Evolutionary conservation across 176 grass and related monocot genomes (phyloP).

Genomic region (Miscanthus lutarioriparius): DNA sequence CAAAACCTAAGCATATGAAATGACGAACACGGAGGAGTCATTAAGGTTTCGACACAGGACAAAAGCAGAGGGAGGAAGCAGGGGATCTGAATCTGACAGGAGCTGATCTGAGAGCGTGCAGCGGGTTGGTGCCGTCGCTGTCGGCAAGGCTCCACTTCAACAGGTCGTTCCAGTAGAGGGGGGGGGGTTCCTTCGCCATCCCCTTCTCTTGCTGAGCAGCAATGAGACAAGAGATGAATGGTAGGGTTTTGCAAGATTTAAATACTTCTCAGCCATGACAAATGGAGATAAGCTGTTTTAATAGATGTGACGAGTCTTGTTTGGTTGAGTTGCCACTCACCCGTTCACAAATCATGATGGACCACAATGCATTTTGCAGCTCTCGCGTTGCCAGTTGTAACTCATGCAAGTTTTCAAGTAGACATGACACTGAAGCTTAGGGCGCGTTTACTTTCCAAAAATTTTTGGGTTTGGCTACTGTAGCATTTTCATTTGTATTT

Average conservation of each 20-base stretch:
- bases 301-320: not conserved
- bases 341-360: not conserved
- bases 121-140: conserved; percentile 50
- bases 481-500: no score
- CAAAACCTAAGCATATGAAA: not conserved
- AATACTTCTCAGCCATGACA: no score
- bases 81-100: not conserved
- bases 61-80: not conserved
- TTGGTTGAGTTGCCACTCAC: not conserved
- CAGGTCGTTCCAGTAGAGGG: conserved; percentile 71
- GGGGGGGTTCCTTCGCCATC: conserved; percentile 58
- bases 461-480: no score
- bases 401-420: not conserved
- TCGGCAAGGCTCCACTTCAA: conserved; percentile 96
- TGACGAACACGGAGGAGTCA: no score
- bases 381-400: not conserved
- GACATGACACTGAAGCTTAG: not conserved
- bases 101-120: conserved; percentile 48
- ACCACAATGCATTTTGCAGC: not conserved
- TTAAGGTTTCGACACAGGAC: not conserved
- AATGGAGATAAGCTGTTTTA: no score
- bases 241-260: no score
- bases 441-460: no score
- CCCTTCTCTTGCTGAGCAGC: no score
- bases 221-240: no score